phyloP scores from a whole-genome alignment of 2,329 filamentous ascomycete genomes.

The Penicillium brasilianum region DNA sequence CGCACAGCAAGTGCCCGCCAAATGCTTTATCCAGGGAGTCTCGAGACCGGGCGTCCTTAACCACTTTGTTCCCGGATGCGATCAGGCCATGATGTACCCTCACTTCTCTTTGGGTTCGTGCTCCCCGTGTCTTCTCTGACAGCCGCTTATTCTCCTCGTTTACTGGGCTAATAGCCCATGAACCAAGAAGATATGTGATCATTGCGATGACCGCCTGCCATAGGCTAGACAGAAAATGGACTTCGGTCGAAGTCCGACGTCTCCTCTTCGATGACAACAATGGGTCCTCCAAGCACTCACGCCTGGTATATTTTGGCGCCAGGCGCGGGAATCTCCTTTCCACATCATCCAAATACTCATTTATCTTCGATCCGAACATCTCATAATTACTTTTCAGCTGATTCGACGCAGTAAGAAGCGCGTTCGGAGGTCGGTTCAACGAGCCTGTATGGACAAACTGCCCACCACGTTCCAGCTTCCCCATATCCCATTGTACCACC shows the following conservation, averaged over 20 bases:
- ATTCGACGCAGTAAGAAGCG: constrained; percentile 18
- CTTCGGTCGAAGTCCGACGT: neutral
- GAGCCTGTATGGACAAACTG: constrained; percentile 8
- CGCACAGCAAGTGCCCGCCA: constrained; percentile 18
- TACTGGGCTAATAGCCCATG: neutral
- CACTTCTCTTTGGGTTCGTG: constrained; percentile 7
- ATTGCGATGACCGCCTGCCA: neutral
- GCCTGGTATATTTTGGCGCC: constrained; percentile 7
- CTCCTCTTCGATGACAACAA: neutral
- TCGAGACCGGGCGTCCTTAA: constrained; percentile 6
- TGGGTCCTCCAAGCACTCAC: neutral
- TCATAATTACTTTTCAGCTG: constrained; percentile 9
- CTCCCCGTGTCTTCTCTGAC: neutral
- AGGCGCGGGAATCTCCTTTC: constrained; percentile 10
- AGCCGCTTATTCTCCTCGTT: neutral
- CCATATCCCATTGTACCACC: constrained; percentile 21
- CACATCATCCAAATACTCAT: constrained; percentile 14
- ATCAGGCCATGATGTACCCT: constrained; percentile 13
- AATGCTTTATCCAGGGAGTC: neutral
- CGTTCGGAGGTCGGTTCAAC: constrained; percentile 18
- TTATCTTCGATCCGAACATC: constrained; percentile 15
- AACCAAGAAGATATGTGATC: neutral
- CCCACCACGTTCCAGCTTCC: constrained; percentile 14
- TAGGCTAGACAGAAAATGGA: neutral
- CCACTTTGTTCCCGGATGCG: constrained; percentile 12